Evolutionary conservation across 2,329 filamentous ascomycete species (phyloP).

Genomic region (Capronia epimyces): DNA sequence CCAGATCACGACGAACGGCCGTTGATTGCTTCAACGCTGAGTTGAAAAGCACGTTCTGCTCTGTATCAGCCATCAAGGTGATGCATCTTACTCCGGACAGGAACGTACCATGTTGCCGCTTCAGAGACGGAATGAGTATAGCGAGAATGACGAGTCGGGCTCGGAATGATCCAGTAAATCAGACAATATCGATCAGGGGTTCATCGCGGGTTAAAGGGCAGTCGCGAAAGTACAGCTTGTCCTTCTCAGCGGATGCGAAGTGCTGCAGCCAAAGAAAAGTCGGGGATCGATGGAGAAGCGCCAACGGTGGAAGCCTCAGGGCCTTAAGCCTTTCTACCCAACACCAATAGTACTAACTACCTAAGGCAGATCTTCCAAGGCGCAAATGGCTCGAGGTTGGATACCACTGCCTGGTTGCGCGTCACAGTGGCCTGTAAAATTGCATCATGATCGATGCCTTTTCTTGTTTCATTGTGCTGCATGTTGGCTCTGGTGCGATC

Average conservation of each 20-base stretch:
- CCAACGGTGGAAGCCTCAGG: neutral
- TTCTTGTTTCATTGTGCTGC: too few relatives aligned
- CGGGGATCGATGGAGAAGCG: neutral
- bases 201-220: neutral
- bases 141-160: neutral
- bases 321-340: neutral
- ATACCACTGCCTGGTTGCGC: too few relatives aligned
- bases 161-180: neutral
- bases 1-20: constrained; percentile 69
- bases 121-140: neutral
- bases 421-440: too few relatives aligned
- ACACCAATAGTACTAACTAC: neutral
- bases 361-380: too few relatives aligned
- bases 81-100: neutral
- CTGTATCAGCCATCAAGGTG: neutral
- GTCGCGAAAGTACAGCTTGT: constrained; percentile 19
- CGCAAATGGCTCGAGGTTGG: too few relatives aligned
- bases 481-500: too few relatives aligned
- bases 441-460: too few relatives aligned
- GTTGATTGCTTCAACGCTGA: constrained; percentile 79
- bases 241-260: constrained; percentile 4
- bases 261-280: neutral
- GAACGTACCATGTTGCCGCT: constrained; percentile 16
- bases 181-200: too few relatives aligned
- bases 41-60: constrained; percentile 76